Evolutionary conservation across 1,284 basidiomycete species (phyloP).

Genomic region (Naganishia sp.): DNA sequence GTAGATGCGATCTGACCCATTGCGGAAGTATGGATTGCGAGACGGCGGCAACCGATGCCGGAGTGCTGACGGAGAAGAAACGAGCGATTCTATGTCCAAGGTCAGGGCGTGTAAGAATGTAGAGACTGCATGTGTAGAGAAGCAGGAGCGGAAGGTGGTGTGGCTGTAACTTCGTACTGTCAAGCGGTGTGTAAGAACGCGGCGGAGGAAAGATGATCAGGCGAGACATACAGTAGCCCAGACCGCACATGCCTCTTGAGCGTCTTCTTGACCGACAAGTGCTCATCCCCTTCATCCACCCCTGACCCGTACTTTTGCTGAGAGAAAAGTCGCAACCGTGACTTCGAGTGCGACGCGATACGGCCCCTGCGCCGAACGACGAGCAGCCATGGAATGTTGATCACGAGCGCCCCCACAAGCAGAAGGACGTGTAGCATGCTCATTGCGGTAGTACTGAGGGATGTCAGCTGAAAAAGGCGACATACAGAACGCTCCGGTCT

Average conservation of each 20-base stretch:
- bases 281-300: not conserved
- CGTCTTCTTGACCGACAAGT: not conserved
- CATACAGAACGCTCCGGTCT: not conserved
- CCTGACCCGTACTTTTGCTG: not conserved
- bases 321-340: constrained; percentile 6
- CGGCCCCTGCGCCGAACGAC: constrained; percentile 21
- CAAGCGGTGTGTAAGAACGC: not conserved
- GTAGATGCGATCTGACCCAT: constrained; percentile 6
- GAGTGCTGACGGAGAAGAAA: constrained; percentile 43
- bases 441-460: not conserved
- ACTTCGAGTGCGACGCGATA: constrained; percentile 6
- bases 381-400: constrained; percentile 23
- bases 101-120: constrained; percentile 16
- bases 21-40: constrained; percentile 6
- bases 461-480: not conserved
- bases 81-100: constrained; percentile 34
- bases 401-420: not conserved
- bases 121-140: constrained; percentile 17
- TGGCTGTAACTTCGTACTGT: constrained; percentile 23
- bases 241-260: constrained; percentile 17
- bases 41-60: not conserved
- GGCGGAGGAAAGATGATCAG: not conserved
- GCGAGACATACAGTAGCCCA: constrained; percentile 16
- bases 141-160: constrained; percentile 24
- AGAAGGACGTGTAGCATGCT: constrained; percentile 5